Evolutionary conservation across 208 protist genomes (phyloP).

Genomic region (Acanthamoeba lenticulata): DNA sequence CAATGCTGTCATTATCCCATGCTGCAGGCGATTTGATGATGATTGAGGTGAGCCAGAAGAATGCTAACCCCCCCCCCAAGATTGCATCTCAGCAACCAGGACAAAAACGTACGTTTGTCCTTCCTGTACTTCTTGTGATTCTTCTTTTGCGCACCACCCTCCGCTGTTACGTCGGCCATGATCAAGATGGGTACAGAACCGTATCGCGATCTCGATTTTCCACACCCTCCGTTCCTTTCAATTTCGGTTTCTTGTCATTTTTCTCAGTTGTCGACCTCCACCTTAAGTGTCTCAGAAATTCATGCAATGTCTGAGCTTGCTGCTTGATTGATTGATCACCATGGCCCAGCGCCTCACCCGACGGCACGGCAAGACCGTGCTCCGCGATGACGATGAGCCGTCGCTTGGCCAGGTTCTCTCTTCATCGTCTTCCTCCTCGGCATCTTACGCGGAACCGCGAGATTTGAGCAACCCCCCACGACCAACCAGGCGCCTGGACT

Average conservation of each 20-base stretch:
- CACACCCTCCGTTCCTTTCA: too few relatives aligned
- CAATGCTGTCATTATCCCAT: conserved; percentile 87
- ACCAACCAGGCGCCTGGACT: too few relatives aligned
- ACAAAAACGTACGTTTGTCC: conserved; percentile 80
- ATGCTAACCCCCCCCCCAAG: not conserved
- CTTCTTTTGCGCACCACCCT: conserved; percentile 32
- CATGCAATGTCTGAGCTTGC: not conserved
- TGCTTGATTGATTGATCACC: not conserved
- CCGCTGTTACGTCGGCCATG: not conserved
- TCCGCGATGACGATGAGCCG: not conserved
- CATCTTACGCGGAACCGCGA: too few relatives aligned
- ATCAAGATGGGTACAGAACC: too few relatives aligned
- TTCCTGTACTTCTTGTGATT: conserved; percentile 82
- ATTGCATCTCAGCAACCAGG: not conserved
- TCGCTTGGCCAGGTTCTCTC: not conserved
- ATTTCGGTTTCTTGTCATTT: not conserved
- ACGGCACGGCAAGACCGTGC: not conserved
- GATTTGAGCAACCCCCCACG: too few relatives aligned
- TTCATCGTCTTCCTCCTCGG: not conserved
- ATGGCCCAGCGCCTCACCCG: not conserved
- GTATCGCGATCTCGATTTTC: too few relatives aligned
- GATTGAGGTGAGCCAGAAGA: not conserved
- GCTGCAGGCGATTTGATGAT: conserved; percentile 67
- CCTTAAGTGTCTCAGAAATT: too few relatives aligned
- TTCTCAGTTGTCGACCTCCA: not conserved